Evolutionary conservation across 768 basidiomycete genomes (phyloP), one percentile per base, ranked within the genome.

Genomic region (Gymnopilus dilepis): DNA sequence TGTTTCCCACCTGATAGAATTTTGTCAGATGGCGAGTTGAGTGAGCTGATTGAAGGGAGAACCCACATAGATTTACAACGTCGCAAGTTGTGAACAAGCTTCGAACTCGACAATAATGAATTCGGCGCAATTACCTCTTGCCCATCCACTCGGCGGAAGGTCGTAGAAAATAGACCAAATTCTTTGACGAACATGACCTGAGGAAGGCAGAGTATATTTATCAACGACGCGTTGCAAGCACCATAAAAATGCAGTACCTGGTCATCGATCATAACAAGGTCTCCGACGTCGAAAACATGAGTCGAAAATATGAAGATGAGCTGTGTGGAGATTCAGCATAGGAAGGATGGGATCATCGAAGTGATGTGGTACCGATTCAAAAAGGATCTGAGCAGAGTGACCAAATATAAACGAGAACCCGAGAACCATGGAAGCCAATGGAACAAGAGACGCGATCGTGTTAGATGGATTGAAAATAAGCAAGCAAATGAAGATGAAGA

Each of bases 341-440:
- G 3, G 5, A 22, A n/a, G 13, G 47, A 15, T 24, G 1, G 8
- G 4, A 30, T n/a, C 1, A 30, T 30, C 56, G 31, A 26, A 17
- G 57, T n/a, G 33, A 61, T 33, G 19, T 31, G 50, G 19, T 62
- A 89, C 89, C 52, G 89, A 91, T 77, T 92, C 88, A 63, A 93
- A 94, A 2, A 93, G 74, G 0, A 85, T 87, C 64, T 89, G 87
- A 1, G 92, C 92, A 1, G 91, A 90, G 72, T 92, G 85, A 2
- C 92, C 91, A 62, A 94, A 94, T 61, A 94, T 85, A 77, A 94
- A 94, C 12, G 90, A 92, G 70, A 94, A 92, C 3, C 91, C 92
- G 45, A 93, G 84, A 61, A 92, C 84, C 64, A 92, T 84, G 1
- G 91, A 91, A 2, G 90, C 91, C 37, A 93, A 80, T 9, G 91